Conservation (phyloP, 768 basidiomycete species). For the Boletus barrowsii region DNA sequence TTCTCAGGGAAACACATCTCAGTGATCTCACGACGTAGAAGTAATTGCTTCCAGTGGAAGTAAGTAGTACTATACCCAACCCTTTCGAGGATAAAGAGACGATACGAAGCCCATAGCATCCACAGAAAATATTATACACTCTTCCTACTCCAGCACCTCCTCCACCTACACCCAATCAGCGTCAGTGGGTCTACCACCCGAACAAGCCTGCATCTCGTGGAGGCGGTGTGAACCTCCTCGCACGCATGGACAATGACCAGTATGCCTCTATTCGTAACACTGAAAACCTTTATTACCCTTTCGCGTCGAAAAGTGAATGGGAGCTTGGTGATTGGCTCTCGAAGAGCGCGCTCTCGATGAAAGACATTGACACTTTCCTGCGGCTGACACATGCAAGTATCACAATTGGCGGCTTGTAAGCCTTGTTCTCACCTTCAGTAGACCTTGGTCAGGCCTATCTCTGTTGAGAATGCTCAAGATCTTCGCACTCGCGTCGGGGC, state of each 20-base stretch:
- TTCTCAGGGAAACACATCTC: no score
- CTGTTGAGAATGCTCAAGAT: background rate
- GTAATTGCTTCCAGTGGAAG: no score
- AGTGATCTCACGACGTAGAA: no score
- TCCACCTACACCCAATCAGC: no score
- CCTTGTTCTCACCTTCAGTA: no score
- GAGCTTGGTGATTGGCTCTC: slow-evolving; percentile 6
- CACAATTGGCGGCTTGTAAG: no score
- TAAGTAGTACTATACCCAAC: no score
- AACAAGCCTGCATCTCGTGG: background rate
- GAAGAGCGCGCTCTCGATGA: background rate
- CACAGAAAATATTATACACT: no score
- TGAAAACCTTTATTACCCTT: slow-evolving; percentile 1
- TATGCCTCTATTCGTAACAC: background rate
- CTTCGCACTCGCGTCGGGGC: background rate
- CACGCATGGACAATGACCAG: slow-evolving; percentile 1
- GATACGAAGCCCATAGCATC: no score
- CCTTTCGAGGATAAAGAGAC: no score
- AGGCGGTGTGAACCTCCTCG: background rate
- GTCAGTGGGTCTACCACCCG: background rate
- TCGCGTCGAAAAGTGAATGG: background rate
- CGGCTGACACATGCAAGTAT: background rate
- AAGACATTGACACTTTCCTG: background rate
- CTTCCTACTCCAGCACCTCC: no score
- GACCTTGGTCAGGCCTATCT: no score